phyloP scores from a whole-genome alignment of 2,329 filamentous ascomycete genomes.

The Ophiostoma sp. region DNA sequence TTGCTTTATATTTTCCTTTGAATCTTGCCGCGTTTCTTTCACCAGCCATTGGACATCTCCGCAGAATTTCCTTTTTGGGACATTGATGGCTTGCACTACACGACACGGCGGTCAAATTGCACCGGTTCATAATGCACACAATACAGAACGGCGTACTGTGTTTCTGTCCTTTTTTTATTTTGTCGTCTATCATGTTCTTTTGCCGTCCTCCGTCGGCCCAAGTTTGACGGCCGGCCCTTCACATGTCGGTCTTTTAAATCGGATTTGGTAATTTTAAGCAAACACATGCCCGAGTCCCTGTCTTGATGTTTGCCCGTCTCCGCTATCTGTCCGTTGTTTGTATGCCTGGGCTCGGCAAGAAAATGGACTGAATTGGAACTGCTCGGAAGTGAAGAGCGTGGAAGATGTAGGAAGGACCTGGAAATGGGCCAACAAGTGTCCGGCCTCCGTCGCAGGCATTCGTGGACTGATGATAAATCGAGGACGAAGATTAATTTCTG shows the following conservation, averaged over 20 bases:
- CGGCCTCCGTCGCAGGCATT: neutral
- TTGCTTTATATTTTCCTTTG: neutral
- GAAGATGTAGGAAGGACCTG: neutral
- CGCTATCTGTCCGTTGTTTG: neutral
- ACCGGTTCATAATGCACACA: neutral
- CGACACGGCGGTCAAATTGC: neutral
- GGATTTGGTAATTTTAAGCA: neutral
- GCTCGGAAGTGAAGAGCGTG: neutral
- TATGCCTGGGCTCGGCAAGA: neutral
- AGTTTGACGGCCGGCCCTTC: neutral
- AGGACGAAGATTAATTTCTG: neutral
- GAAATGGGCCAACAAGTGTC: neutral
- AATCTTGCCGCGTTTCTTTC: neutral
- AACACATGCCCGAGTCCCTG: neutral
- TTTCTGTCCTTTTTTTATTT: neutral
- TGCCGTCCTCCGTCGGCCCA: neutral
- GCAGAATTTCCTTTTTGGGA: neutral
- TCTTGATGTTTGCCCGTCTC: neutral
- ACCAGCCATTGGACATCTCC: neutral
- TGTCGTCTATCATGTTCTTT: neutral
- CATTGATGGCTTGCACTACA: neutral
- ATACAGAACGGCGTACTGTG: neutral
- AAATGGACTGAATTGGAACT: neutral
- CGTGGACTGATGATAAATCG: neutral
- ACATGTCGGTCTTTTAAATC: neutral